Conservation (phyloP, 2,329 filamentous ascomycete species). For the Rhynchosporium secalis region DNA sequence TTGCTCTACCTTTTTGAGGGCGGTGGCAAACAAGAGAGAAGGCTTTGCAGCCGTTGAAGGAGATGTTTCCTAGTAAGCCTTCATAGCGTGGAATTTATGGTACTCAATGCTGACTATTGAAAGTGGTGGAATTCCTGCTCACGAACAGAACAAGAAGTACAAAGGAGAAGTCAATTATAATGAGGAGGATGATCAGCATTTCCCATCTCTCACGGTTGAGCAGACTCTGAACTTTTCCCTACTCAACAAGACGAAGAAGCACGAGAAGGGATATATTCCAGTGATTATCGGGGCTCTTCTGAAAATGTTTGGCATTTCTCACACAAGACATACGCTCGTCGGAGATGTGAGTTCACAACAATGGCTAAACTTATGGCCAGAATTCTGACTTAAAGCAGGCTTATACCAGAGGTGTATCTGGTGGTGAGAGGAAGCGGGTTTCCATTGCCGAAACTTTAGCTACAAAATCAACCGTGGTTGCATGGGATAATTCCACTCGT, state of each 20-base stretch:
- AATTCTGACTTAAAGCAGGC: conserved; percentile 24
- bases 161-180: conserved; percentile 76
- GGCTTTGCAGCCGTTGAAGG: conserved; percentile 67
- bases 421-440: conserved; percentile 78
- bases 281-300: conserved; percentile 69
- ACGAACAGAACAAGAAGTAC: conserved; percentile 67
- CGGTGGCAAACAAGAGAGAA: conserved; percentile 68
- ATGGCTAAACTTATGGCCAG: background rate
- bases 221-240: conserved; percentile 76
- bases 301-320: conserved; percentile 76
- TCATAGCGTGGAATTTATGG: no score
- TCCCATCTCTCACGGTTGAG: conserved; percentile 73
- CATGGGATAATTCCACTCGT: conserved; percentile 78
- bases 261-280: conserved; percentile 62
- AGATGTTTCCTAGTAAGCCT: conserved; percentile 60
- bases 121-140: conserved; percentile 63
- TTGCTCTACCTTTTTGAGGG: conserved; percentile 76
- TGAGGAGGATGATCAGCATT: conserved; percentile 74
- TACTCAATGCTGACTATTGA: conserved; percentile 3
- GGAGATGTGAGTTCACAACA: conserved; percentile 58
- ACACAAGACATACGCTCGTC: conserved; percentile 72
- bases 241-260: conserved; percentile 72
- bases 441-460: conserved; percentile 76
- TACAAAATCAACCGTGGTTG: conserved; percentile 70
- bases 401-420: conserved; percentile 69